Evolutionary conservation across 23 red algal species (phyloP).

Genomic region (Gracilaria domingensis): DNA sequence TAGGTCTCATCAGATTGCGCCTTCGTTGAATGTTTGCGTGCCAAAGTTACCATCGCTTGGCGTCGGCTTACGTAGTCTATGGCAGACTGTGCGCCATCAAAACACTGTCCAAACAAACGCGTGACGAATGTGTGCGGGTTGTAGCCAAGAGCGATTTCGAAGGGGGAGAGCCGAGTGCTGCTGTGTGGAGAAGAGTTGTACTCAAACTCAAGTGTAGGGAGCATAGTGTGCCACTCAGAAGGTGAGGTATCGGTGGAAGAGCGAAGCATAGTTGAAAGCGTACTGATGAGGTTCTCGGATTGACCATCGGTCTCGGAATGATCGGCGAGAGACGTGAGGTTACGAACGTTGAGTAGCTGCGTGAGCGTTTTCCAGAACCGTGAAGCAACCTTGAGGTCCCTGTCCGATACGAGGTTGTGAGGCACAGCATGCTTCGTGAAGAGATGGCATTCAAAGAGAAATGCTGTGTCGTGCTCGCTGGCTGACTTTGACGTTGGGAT

Average conservation of each 20-base stretch:
- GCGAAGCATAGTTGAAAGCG: slow-evolving; percentile 23
- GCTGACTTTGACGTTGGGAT: neutral
- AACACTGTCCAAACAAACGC: neutral
- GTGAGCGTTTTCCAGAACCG: slow-evolving; percentile 19
- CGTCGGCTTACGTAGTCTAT: neutral
- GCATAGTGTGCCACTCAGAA: neutral
- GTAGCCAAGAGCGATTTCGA: slow-evolving; percentile 32
- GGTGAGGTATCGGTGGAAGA: neutral
- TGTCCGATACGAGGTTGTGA: neutral
- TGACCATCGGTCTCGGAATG: slow-evolving; percentile 46
- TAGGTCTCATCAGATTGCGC: neutral
- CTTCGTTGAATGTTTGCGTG: neutral
- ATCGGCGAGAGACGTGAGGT: slow-evolving; percentile 26
- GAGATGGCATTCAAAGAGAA: neutral
- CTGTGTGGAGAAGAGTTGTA: slow-evolving; percentile 2
- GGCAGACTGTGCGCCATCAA: neutral
- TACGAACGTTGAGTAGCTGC: neutral
- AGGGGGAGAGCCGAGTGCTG: slow-evolving; percentile 26
- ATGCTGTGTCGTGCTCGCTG: neutral
- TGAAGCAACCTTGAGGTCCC: neutral
- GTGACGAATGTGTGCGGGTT: neutral
- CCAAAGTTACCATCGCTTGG: neutral
- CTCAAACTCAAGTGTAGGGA: slow-evolving; percentile 38
- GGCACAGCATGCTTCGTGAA: slow-evolving; percentile 14
- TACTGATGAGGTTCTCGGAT: slow-evolving; percentile 41